Evolutionary conservation across 169 alveolate species (phyloP).

Genomic region (Hammondia hammondi): DNA sequence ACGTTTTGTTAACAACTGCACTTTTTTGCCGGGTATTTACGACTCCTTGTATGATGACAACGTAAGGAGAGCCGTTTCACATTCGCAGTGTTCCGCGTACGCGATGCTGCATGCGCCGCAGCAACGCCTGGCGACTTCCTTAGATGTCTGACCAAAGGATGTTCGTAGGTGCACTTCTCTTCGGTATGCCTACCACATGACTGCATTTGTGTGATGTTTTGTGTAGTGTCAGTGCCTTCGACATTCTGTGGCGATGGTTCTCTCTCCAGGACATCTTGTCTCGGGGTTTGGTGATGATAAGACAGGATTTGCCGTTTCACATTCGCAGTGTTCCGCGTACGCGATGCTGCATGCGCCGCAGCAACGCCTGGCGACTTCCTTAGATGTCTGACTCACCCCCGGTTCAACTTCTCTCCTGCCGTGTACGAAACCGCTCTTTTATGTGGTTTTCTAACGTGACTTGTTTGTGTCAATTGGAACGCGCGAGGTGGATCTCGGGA

Average conservation of each 20-base stretch:
- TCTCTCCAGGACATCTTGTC: neutral
- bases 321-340: slow-evolving; percentile 70
- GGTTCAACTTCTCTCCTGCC: neutral
- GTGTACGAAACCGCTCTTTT: too few relatives aligned
- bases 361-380: slow-evolving; percentile 72
- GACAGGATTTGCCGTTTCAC: slow-evolving; percentile 64
- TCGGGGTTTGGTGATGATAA: neutral
- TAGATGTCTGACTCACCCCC: slow-evolving; percentile 63
- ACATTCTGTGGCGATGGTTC: neutral
- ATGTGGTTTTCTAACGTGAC: too few relatives aligned
- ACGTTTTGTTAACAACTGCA: neutral
- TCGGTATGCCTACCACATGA: neutral
- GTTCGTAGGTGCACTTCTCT: neutral
- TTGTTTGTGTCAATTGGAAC: neutral
- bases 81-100: slow-evolving; percentile 70
- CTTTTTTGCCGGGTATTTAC: neutral
- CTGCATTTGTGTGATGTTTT: neutral
- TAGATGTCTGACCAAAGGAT: slow-evolving; percentile 59
- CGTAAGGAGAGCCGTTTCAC: slow-evolving; percentile 63
- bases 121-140: slow-evolving; percentile 72
- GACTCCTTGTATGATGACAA: neutral
- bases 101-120: slow-evolving; percentile 70
- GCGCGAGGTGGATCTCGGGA: neutral
- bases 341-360: slow-evolving; percentile 70
- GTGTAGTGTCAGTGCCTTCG: neutral